phyloP scores from a whole-genome alignment of 2,329 filamentous ascomycete species.

The Aspergillus quadricinctus region DNA sequence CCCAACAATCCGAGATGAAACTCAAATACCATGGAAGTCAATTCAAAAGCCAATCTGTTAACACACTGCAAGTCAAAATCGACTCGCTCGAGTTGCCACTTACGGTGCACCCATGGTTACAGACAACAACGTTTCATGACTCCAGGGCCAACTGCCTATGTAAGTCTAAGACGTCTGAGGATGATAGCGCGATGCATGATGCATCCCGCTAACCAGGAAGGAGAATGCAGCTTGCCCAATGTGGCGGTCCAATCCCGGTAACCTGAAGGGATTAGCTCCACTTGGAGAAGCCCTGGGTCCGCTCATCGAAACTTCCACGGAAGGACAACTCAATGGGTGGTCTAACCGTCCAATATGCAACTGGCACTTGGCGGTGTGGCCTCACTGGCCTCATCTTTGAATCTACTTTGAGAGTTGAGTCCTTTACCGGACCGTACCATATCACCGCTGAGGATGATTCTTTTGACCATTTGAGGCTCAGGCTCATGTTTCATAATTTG shows the following conservation, averaged over 20 bases:
- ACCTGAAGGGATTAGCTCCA: slow-evolving; percentile 6
- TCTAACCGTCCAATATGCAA: neutral
- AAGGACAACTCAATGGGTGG: neutral
- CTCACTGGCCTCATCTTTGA: no score
- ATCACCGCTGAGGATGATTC: neutral
- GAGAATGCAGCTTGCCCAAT: slow-evolving; percentile 19
- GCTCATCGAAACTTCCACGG: slow-evolving; percentile 24
- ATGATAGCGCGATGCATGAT: neutral
- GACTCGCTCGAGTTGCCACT: slow-evolving; percentile 12
- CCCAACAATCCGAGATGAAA: neutral
- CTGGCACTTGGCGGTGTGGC: neutral
- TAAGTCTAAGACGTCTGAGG: neutral
- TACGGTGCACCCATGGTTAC: slow-evolving; percentile 2
- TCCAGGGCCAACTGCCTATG: neutral
- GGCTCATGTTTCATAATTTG: neutral
- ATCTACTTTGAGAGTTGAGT: no score
- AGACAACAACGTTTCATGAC: neutral
- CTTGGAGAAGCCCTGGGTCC: slow-evolving; percentile 18
- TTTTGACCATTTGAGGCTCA: neutral
- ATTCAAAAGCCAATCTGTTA: neutral
- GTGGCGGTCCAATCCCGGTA: slow-evolving; percentile 23
- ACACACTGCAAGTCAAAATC: neutral
- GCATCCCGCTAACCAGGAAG: slow-evolving; percentile 1
- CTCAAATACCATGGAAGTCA: neutral
- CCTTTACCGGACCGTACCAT: neutral